Evolutionary conservation across 1,284 basidiomycete species (phyloP), one percentile per base, ranked within the genome.

Genomic region (Gomphus bonarii): DNA sequence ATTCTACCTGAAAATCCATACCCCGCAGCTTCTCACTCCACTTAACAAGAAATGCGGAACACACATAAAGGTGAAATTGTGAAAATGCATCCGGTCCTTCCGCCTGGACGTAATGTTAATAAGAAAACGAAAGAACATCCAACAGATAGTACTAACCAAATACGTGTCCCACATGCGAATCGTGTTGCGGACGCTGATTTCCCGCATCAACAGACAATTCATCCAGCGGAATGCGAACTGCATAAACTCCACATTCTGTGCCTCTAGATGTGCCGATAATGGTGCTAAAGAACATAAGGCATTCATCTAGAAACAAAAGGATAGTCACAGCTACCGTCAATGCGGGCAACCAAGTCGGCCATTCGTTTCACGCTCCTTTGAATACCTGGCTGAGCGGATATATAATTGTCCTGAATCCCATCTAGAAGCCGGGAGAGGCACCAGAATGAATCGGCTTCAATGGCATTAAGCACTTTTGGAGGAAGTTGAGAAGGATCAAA

Each of bases 161-260:
- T 98, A 98, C 8, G 95, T 97, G 69, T 98, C 94, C 94, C 94
- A 98, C 94, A 97, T 97, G 58, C 94, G 80, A 55, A 97, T 90
- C 12, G 95, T 97, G 68, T 95, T 95, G 65, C 87, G 84, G 55
- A 97, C 91, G 63, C 85, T 94, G 63, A 98, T 88, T 73, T 97
- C 94, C 58, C 94, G 80, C 94, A 98, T 97, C 59, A 97, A 76
- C 54, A 98, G 73, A 67, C 95, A 97, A 67, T 98, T 97, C 91
- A 98, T 97, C 94, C 94, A 98, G 51, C 95, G 78, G 72, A 98
- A 98, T 42, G 95, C 93, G 63, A 97, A 98, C 68, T 98, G 94
- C 84, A 98, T 95, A 66, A 95, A 98, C 72, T 97, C 93, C 63
- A 98, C 93, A 64, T 89, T 90, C 70, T 98, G 86, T 12, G 84